These are phyloP conservation scores for Fusarium penzigii DNA, from an alignment of 2,329 filamentous ascomycete species.

Conservation along the genomic window DNA sequence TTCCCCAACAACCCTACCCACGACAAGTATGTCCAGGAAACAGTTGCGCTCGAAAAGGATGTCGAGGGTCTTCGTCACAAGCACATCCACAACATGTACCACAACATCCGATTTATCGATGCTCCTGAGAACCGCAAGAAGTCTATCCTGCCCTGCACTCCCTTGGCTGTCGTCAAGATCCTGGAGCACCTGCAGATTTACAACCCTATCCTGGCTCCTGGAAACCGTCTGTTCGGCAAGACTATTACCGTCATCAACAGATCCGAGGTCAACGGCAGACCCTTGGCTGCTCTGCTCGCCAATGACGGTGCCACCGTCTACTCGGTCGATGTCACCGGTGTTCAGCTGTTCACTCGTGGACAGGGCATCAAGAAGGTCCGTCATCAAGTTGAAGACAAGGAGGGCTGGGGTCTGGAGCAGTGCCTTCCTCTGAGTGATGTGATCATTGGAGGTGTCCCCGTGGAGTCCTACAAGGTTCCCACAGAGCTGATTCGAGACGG, in stretches of 20 bases:
- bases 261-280: constrained; percentile 91
- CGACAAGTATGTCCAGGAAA: constrained; percentile 95
- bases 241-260: constrained; percentile 97
- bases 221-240: constrained; percentile 89
- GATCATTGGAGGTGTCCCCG: constrained; percentile 89
- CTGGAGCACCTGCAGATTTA: constrained; percentile 95
- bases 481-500: constrained; percentile 81
- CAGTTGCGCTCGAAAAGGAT: constrained; percentile 86
- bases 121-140: constrained; percentile 75
- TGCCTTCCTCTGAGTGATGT: constrained; percentile 89
- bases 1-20: constrained; percentile 78
- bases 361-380: constrained; percentile 81
- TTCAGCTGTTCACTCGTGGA: constrained; percentile 90
- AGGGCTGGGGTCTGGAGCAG: constrained; percentile 76
- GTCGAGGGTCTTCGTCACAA: constrained; percentile 93
- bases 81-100: constrained; percentile 99
- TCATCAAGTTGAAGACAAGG: constrained; percentile 84
- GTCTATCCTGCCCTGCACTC: constrained; percentile 92
- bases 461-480: constrained; percentile 86
- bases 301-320: constrained; percentile 97
- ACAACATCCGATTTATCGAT: constrained; percentile 95
- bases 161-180: constrained; percentile 94
- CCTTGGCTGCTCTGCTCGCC: constrained; percentile 86
- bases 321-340: constrained; percentile 87
- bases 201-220: constrained; percentile 89